Conservation (phyloP, 495 filamentous ascomycete species). For the Rhypophila decipiens region DNA sequence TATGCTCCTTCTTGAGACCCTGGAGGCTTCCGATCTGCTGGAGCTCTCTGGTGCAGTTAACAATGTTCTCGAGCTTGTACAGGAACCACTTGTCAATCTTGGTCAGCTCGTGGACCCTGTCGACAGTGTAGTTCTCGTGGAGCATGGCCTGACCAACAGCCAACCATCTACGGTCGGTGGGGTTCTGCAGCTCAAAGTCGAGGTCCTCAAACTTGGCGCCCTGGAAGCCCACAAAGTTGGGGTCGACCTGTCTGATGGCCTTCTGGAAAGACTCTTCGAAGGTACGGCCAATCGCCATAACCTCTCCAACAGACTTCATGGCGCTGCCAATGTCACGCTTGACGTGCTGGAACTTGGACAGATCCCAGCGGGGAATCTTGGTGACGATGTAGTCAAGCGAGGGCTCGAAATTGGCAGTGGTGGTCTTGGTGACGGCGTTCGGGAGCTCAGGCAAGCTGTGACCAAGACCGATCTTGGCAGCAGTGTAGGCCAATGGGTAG, state of each 20-base stretch:
- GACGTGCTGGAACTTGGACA: conserved; percentile 98
- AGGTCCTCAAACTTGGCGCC: conserved; percentile 90
- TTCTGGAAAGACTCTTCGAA: conserved; percentile 99
- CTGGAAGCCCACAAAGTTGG: conserved; percentile 86
- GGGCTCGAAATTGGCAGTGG: conserved; percentile 97
- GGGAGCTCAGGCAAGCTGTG: conserved; percentile 92
- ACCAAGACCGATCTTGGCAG: conserved; percentile 92
- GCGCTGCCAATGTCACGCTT: conserved; percentile 94
- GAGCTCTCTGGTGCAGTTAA: conserved; percentile 79
- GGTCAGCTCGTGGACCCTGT: conserved; percentile 82
- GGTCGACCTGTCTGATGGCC: conserved; percentile 93
- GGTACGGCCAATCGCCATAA: conserved; percentile 97
- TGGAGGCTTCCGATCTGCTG: conserved; percentile 82
- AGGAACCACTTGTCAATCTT: conserved; percentile 98
- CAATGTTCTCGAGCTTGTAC: conserved; percentile 95
- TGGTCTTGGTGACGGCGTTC: conserved; percentile 96
- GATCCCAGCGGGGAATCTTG: conserved; percentile 96
- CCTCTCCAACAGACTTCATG: conserved; percentile 98
- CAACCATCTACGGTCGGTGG: conserved; percentile 91
- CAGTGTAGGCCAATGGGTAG: conserved; percentile 93
- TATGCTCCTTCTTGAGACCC: conserved; percentile 77
- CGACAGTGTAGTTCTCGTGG: conserved; percentile 89
- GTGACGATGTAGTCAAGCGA: conserved; percentile 96
- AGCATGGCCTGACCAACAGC: conserved; percentile 97
- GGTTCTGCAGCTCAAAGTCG: conserved; percentile 83